Conservation (phyloP, 1,139 yeast species). For the Saccharomyces hybrid region DNA sequence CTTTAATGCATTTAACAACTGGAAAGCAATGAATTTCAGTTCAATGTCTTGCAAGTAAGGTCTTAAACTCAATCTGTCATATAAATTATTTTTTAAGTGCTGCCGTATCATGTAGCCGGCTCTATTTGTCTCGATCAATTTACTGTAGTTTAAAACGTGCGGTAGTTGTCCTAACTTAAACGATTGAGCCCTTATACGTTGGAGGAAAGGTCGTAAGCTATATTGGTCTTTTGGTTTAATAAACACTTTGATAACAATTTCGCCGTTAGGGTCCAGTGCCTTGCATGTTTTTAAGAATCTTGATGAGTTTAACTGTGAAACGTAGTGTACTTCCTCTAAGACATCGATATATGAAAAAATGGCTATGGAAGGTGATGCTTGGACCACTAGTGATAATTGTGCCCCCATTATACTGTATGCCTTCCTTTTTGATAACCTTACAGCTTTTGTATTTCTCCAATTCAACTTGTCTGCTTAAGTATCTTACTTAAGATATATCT, state of each 20-base stretch:
- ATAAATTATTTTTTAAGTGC: slow-evolving; percentile 64
- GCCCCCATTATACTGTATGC: slow-evolving; percentile 57
- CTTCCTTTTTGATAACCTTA: not conserved
- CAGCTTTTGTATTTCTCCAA: not conserved
- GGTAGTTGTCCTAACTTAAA: slow-evolving; percentile 41
- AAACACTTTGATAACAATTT: slow-evolving; percentile 69
- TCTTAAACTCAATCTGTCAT: slow-evolving; percentile 78
- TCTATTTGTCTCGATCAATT: slow-evolving; percentile 77
- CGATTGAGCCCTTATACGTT: slow-evolving; percentile 29
- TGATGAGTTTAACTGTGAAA: slow-evolving; percentile 63
- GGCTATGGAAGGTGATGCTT: slow-evolving; percentile 88
- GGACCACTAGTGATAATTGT: slow-evolving; percentile 75
- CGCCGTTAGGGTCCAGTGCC: slow-evolving; percentile 63
- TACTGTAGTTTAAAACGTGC: slow-evolving; percentile 63
- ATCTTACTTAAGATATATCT: not conserved
- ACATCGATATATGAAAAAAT: slow-evolving; percentile 83
- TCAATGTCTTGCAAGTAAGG: slow-evolving; percentile 82
- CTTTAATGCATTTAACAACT: slow-evolving; percentile 53
- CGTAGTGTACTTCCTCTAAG: slow-evolving; percentile 64
- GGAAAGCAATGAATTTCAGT: slow-evolving; percentile 78
- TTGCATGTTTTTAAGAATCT: slow-evolving; percentile 81
- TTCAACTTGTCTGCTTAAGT: not conserved
- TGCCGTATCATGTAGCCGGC: slow-evolving; percentile 90
- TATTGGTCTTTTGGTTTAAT: slow-evolving; percentile 59
- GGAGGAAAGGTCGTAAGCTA: slow-evolving; percentile 23